Percentiles rank a stretch among this genome's conserved stretches.
Evolutionary conservation across 768 basidiomycete species (phyloP).

Genomic region (Podaxis sp.): DNA sequence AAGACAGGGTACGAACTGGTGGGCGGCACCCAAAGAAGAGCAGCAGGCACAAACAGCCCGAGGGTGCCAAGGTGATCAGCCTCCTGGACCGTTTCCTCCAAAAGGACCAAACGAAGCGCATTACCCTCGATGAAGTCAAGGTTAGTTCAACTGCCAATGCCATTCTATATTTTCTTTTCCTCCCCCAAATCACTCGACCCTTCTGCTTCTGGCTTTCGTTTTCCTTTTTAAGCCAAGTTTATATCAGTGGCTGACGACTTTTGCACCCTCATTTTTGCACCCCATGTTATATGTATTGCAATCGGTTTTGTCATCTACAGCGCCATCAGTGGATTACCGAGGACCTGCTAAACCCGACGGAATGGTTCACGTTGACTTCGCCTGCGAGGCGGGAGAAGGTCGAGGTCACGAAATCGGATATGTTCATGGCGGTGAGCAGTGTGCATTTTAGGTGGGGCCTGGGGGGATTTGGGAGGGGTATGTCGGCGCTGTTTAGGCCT

Average conservation of each 20-base stretch:
- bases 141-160: slow-evolving; percentile 30
- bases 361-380: slow-evolving; percentile 61
- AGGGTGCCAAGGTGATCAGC: slow-evolving; percentile 64
- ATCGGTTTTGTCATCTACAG: slow-evolving; percentile 32
- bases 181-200: slow-evolving; percentile 13
- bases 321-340: slow-evolving; percentile 63
- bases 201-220: slow-evolving; percentile 15
- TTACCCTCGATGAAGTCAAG: slow-evolving; percentile 83
- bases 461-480: slow-evolving; percentile 43
- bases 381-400: slow-evolving; percentile 33
- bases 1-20: slow-evolving; percentile 63
- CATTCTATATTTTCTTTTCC: slow-evolving; percentile 16
- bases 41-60: slow-evolving; percentile 26
- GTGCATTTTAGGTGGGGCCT: slow-evolving; percentile 65
- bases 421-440: slow-evolving; percentile 67
- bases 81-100: slow-evolving; percentile 77
- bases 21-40: slow-evolving; percentile 45
- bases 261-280: slow-evolving; percentile 15
- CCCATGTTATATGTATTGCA: slow-evolving; percentile 1
- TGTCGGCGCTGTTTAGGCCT: slow-evolving; percentile 50
- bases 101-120: slow-evolving; percentile 74
- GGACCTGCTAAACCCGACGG: slow-evolving; percentile 62
- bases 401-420: slow-evolving; percentile 72
- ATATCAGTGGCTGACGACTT: slow-evolving; percentile 11
- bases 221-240: slow-evolving; percentile 10